Evolutionary conservation across 2,329 filamentous ascomycete species (phyloP).

Genomic region (Moelleriella libera): DNA sequence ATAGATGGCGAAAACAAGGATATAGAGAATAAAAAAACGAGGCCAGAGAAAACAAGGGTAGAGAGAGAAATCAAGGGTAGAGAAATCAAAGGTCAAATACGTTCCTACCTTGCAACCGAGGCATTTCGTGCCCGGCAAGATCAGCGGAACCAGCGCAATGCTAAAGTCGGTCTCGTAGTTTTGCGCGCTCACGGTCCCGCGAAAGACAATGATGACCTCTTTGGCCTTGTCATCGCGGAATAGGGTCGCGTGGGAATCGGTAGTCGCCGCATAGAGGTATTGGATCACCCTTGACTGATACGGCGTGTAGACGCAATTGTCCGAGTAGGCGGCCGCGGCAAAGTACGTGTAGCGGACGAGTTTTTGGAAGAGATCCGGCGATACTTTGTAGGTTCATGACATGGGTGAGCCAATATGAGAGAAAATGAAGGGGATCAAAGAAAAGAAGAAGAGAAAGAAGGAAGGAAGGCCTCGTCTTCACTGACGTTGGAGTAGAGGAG

Average conservation of each 20-base stretch:
- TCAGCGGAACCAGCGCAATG: constrained; percentile 10
- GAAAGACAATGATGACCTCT: constrained; percentile 39
- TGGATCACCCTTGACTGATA: constrained; percentile 1
- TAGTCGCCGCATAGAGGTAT: constrained; percentile 19
- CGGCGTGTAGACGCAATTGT: constrained; percentile 26
- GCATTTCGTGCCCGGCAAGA: neutral
- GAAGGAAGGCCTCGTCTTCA: neutral
- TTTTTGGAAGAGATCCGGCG: neutral
- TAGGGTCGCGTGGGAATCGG: constrained; percentile 2
- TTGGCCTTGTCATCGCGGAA: constrained; percentile 7
- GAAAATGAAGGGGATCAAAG: too few species aligned
- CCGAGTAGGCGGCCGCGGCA: constrained; percentile 14
- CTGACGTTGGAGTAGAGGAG: neutral
- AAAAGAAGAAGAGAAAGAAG: neutral
- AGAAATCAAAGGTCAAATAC: too few species aligned
- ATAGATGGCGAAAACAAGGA: neutral
- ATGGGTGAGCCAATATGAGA: too few species aligned
- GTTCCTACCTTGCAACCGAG: neutral
- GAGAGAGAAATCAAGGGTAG: neutral
- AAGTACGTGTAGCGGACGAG: neutral
- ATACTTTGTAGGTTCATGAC: neutral
- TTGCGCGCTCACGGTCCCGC: constrained; percentile 29
- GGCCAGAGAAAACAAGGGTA: too few species aligned
- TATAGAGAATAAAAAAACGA: neutral
- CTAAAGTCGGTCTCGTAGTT: constrained; percentile 34